phyloP scores from a whole-genome alignment of 257 asterid species.

The Solanum boliviense region DNA sequence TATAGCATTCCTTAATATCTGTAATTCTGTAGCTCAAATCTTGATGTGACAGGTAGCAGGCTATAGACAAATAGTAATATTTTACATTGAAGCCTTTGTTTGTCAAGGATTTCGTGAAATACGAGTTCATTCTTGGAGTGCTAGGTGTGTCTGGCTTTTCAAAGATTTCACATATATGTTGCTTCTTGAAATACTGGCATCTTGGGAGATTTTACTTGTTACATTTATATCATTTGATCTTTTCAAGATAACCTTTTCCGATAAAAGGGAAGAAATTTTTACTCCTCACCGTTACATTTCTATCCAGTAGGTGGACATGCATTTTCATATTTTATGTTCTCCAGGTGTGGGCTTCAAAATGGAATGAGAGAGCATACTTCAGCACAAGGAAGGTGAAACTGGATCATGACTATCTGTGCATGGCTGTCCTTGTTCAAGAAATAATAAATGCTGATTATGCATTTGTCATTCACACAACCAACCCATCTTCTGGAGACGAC shows the following conservation, averaged over 20 bases:
- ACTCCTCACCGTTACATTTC: neutral
- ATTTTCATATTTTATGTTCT: constrained; percentile 1
- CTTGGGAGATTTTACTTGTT: neutral
- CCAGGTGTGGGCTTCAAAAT: constrained; percentile 99
- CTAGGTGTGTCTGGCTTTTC: neutral
- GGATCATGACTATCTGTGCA: constrained; percentile 86
- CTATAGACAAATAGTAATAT: neutral
- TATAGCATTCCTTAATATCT: neutral
- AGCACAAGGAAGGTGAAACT: constrained; percentile 95
- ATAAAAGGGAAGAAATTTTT: neutral
- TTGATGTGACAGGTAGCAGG: neutral
- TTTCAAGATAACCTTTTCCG: neutral
- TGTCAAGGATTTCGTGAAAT: neutral
- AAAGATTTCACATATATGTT: neutral
- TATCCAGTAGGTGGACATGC: neutral
- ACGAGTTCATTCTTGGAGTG: neutral
- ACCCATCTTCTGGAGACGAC: constrained; percentile 88
- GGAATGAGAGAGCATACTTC: constrained; percentile 98
- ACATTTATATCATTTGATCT: neutral
- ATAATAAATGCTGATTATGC: constrained; percentile 96
- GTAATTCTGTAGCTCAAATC: neutral
- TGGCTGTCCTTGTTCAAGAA: constrained; percentile 99
- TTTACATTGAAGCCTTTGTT: neutral
- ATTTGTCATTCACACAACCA: constrained; percentile 95
- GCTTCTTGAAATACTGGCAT: neutral